Evolutionary conservation across 1,139 yeast genomes (phyloP), one percentile per base, ranked within the genome.

Genomic region (Yamadazyma sp.): DNA sequence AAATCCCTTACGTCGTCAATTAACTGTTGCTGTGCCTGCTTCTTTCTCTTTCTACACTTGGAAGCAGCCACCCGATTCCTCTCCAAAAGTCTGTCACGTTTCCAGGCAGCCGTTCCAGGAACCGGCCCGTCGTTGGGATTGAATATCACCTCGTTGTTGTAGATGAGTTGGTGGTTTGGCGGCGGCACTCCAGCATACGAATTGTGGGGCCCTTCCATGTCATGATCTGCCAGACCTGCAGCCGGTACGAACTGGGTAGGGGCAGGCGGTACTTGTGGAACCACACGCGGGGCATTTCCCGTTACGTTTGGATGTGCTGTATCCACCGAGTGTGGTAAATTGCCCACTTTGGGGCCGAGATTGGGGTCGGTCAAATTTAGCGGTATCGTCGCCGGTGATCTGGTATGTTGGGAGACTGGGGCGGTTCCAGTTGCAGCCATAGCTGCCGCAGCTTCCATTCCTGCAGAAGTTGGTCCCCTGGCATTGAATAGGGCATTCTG

Each of bases 41-140:
- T 84, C 63, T 83, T 84, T 32, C 91, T 66, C 54, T 82, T 87
- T 50, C 92, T 68, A 65, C 92, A 84, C 53, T 82, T 83, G 10
- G 85, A 79, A 0, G 91, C 91, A 1, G 92, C 92, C 15, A 83
- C 69, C 49, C 88, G 64, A 52, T 83, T 83, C 51, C 91, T 63
- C 55, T 83, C 91, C 43, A 83, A 61, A 16, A 83, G 60, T 41
- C 88, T 64, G 40, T 83, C 87, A 48, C 81, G 77, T 53, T 83
- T 83, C 89, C 88, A 85, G 0, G 87, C 88, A 0, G 86, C 78
- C 0, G 92, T 83, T 2, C 92, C 92, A 0, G 89, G 89, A 15
- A 81, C 76, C 1, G 87, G 85, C 1, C 84, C 85, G 41, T 75
- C 73, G 48, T 77, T 69, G 1, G 85, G 83, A 48, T 79, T 78